Percentiles rank a stretch among this genome's conserved stretches.
Evolutionary conservation across 2,329 filamentous ascomycete species (phyloP).

Genomic region (Paramyrothecium roridum): DNA sequence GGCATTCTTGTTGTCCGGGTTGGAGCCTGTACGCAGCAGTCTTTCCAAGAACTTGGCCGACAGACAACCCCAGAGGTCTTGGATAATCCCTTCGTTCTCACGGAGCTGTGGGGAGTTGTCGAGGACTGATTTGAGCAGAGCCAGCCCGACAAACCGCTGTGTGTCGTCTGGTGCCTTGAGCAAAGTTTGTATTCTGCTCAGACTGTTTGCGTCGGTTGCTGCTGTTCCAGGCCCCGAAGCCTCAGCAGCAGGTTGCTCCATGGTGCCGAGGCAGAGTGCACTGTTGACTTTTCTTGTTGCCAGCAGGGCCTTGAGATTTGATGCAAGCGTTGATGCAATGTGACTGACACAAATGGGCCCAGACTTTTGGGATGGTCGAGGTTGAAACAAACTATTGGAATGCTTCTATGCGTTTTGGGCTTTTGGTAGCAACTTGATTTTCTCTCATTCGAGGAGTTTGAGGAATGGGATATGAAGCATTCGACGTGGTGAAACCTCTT

Average conservation of each 20-base stretch:
- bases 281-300: too few species aligned
- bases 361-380: too few species aligned
- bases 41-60: constrained; percentile 63
- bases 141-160: constrained; percentile 64
- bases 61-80: constrained; percentile 56
- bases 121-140: constrained; percentile 62
- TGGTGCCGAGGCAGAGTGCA: not conserved
- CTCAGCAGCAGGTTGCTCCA: not conserved
- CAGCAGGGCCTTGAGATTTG: too few species aligned
- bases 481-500: too few species aligned
- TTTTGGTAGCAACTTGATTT: too few species aligned
- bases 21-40: constrained; percentile 53
- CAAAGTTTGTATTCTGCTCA: constrained; percentile 50
- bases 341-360: too few species aligned
- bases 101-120: constrained; percentile 55
- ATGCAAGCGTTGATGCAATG: too few species aligned
- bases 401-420: too few species aligned
- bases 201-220: constrained; percentile 12
- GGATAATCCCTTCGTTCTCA: constrained; percentile 41
- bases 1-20: constrained; percentile 38
- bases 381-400: too few species aligned
- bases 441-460: too few species aligned
- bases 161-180: constrained; percentile 63
- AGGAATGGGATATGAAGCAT: too few species aligned
- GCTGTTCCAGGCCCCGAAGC: not conserved